Percentiles rank a stretch among this genome's conserved stretches.
Evolutionary conservation across 2,329 filamentous ascomycete species (phyloP).

Genomic region (Basipetospora chlamydospora): DNA sequence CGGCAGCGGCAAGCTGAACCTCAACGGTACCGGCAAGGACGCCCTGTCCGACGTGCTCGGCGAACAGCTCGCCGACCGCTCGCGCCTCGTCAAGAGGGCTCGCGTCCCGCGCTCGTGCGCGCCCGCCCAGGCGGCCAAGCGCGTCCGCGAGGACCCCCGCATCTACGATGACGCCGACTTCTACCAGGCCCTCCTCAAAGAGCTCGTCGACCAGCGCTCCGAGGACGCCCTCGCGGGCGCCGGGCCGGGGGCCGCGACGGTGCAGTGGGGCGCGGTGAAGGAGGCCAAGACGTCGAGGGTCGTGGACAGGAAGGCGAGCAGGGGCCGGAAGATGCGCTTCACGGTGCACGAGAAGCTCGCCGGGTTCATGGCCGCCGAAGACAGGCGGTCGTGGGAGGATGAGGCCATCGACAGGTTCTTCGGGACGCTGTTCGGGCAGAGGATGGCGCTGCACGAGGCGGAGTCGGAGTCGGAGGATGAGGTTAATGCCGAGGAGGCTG

Average conservation of each 20-base stretch:
- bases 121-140: conserved; percentile 47
- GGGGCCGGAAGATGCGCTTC: conserved; percentile 86
- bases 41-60: conserved; percentile 53
- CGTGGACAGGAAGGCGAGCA: conserved; percentile 88
- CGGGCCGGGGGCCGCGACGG: conserved; percentile 32
- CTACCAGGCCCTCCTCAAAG: conserved; percentile 84
- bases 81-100: conserved; percentile 56
- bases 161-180: conserved; percentile 93
- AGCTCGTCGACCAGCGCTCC: conserved; percentile 80
- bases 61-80: conserved; percentile 50
- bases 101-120: conserved; percentile 63
- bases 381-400: conserved; percentile 65
- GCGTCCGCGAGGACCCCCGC: conserved; percentile 39
- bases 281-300: conserved; percentile 69
- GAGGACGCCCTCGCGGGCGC: conserved; percentile 43
- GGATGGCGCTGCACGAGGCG: conserved; percentile 48
- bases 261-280: conserved; percentile 53
- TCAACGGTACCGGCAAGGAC: conserved; percentile 30
- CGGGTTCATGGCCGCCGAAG: conserved; percentile 94
- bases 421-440: conserved; percentile 58
- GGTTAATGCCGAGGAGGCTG: conserved; percentile 36
- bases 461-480: conserved; percentile 34
- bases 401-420: conserved; percentile 67
- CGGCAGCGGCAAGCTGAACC: conserved; percentile 49
- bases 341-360: conserved; percentile 94